A percentile compares a stretch with the other conserved stretches of the same genome.
phyloP scores from a whole-genome alignment of 2,329 filamentous ascomycete genomes.

The Cytospora schulzeri region DNA sequence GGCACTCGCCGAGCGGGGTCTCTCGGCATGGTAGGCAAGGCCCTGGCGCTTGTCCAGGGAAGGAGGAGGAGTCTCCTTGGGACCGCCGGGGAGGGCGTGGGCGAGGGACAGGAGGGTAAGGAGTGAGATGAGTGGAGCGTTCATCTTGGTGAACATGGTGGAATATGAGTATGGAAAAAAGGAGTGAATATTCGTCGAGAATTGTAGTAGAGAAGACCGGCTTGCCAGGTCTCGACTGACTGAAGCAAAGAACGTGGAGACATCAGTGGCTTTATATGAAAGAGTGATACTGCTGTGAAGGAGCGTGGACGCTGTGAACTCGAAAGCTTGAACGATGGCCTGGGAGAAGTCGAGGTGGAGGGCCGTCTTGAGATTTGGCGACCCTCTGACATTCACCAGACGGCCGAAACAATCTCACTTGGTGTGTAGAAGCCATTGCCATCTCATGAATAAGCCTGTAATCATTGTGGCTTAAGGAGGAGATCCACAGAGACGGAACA shows the following conservation, averaged over 20 bases:
- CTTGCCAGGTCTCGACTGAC: neutral
- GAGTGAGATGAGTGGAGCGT: constrained; percentile 10
- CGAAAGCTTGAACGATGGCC: neutral
- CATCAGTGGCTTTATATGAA: neutral
- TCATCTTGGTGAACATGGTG: constrained; percentile 5
- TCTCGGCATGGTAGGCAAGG: constrained; percentile 4
- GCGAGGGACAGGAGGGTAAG: constrained; percentile 16
- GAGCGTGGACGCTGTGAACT: neutral
- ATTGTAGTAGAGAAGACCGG: constrained; percentile 6
- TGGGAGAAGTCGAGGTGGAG: constrained; percentile 2
- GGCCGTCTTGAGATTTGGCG: neutral
- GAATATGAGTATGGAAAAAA: neutral
- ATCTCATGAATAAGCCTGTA: neutral
- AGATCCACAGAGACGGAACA: neutral
- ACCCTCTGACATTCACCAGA: neutral
- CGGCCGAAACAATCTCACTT: constrained; percentile 8
- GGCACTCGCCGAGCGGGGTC: constrained; percentile 1
- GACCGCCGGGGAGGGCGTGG: constrained; percentile 16
- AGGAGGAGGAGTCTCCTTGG: constrained; percentile 15
- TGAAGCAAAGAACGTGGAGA: neutral
- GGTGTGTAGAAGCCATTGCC: neutral
- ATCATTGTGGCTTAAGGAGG: neutral
- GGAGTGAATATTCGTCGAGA: constrained; percentile 11
- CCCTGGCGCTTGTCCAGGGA: constrained; percentile 6
- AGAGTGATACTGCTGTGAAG: neutral